Percentiles rank a stretch among this genome's conserved stretches.
These are phyloP conservation scores for Leccinum holopus DNA, from an alignment of 1,284 basidiomycete species.

Conservation along the genomic window DNA sequence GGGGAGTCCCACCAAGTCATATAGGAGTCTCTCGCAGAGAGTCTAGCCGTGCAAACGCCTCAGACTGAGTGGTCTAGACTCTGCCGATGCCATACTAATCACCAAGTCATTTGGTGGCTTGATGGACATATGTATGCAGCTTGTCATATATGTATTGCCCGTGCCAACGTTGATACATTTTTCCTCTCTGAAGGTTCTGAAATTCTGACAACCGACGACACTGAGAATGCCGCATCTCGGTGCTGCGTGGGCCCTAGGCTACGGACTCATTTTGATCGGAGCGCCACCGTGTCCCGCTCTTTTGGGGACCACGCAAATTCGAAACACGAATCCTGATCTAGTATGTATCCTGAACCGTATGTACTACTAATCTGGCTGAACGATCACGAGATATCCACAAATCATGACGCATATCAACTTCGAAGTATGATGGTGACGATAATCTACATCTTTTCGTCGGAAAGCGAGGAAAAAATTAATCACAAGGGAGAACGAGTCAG, in stretches of 20 bases:
- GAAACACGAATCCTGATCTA: not conserved
- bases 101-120: constrained; percentile 32
- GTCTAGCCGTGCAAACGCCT: constrained; percentile 1
- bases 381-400: not conserved
- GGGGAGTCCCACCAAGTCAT: not conserved
- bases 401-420: not conserved
- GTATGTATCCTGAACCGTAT: not conserved
- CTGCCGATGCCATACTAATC: constrained; percentile 2
- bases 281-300: constrained; percentile 28
- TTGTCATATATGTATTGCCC: not conserved
- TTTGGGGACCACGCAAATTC: constrained; percentile 4
- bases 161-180: not conserved
- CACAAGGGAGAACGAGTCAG: not conserved
- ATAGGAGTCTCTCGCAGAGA: not conserved
- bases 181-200: constrained; percentile 4
- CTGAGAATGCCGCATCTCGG: constrained; percentile 10
- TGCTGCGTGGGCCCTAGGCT: constrained; percentile 9
- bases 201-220: not conserved
- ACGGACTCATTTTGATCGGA: constrained; percentile 15
- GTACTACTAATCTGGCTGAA: not conserved
- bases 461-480: not conserved
- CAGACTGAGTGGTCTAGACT: constrained; percentile 10
- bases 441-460: constrained; percentile 6
- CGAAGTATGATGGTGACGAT: constrained; percentile 4
- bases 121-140: constrained; percentile 17